Evolutionary conservation across 805 yeast genomes (phyloP).

Genomic region (Cyberlindnera meyerae): DNA sequence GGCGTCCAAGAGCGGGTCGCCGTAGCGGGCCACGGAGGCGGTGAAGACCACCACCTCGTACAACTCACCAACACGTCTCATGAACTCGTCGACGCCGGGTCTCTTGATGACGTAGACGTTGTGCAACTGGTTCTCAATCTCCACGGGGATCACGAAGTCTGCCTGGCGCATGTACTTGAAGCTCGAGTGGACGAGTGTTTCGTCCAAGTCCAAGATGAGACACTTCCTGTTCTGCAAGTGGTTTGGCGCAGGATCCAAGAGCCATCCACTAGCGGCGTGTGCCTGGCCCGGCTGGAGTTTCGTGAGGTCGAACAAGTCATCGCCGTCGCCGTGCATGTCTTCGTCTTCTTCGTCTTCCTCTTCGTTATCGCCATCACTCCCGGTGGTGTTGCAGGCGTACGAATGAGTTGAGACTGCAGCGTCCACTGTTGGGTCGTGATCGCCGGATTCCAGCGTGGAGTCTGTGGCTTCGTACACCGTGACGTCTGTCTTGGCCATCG

Average conservation of each 20-base stretch:
- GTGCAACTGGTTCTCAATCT: slow-evolving; percentile 86
- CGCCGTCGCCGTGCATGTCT: slow-evolving; percentile 22
- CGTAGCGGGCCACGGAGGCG: slow-evolving; percentile 92
- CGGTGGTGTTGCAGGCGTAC: neutral
- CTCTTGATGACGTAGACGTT: slow-evolving; percentile 95
- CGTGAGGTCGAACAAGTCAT: slow-evolving; percentile 51
- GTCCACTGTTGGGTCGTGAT: neutral
- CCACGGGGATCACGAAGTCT: slow-evolving; percentile 96
- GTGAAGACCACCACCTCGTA: slow-evolving; percentile 97
- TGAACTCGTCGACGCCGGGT: slow-evolving; percentile 96
- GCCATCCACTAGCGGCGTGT: slow-evolving; percentile 58
- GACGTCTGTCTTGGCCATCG: slow-evolving; percentile 19
- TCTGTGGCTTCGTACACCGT: slow-evolving; percentile 28
- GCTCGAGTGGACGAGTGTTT: slow-evolving; percentile 92
- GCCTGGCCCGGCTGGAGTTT: slow-evolving; percentile 69
- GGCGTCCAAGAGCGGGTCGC: slow-evolving; percentile 90
- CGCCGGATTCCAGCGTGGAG: slow-evolving; percentile 19
- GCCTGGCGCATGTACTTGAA: slow-evolving; percentile 89
- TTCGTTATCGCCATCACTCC: slow-evolving; percentile 15
- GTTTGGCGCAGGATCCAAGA: slow-evolving; percentile 52
- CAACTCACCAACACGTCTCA: slow-evolving; percentile 74
- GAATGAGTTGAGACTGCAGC: neutral
- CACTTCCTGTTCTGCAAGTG: slow-evolving; percentile 68
- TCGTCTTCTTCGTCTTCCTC: slow-evolving; percentile 25
- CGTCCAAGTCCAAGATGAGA: slow-evolving; percentile 87